Evolutionary conservation across 192 early-diverging fungal species (phyloP), one percentile per base, ranked within the genome.

Genomic region (Coemansia sp.): DNA sequence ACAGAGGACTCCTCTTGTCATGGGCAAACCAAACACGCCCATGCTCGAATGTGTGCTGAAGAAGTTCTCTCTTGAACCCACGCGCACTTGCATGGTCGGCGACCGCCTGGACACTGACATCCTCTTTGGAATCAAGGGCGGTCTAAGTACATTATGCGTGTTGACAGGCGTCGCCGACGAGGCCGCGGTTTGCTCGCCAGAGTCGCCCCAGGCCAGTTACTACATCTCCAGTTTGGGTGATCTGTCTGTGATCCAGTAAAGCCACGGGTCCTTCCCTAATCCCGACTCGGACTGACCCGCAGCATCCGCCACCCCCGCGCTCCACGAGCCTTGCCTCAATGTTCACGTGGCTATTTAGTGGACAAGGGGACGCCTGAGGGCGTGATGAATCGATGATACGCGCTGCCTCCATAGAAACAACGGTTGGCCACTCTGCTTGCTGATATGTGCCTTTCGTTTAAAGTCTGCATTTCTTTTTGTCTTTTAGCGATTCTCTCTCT

Each of bases 91-190:
- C 78, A 99, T 99, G 97, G 89, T 99, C 50, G 97, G 97, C 24
- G 97, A 99, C 72, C 85, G 94, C 25, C 80, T 98, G 39, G 92
- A 96, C 75, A 99, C 97, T 4, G 97, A 99, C 76, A 95, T 99
- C 67, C 86, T 86, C 30, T 99, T 99, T 81, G 97, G 97, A 32
- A 87, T 88, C 55, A 70, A 86, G 20, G 94, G 94, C 64, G 88
- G 90, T n/a, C 72, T 94, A 30, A 86, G 83, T 54, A 99, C 97
- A 0, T 77, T 99, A 61, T 86, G 93, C 58, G 95, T 98, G 24
- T 83, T 99, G 76, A 96, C 95, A 7, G 95, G 95, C 84, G 72
- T 78, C 21, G 64, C 80, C 6, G 58, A 68, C 54, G 77, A 80
- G 61, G 52, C 67, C 3, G 46, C 61, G 5, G 51, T 80, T 10